phyloP scores from a whole-genome alignment of 176 grass and related monocot species.

The Triticum dicoccoides region DNA sequence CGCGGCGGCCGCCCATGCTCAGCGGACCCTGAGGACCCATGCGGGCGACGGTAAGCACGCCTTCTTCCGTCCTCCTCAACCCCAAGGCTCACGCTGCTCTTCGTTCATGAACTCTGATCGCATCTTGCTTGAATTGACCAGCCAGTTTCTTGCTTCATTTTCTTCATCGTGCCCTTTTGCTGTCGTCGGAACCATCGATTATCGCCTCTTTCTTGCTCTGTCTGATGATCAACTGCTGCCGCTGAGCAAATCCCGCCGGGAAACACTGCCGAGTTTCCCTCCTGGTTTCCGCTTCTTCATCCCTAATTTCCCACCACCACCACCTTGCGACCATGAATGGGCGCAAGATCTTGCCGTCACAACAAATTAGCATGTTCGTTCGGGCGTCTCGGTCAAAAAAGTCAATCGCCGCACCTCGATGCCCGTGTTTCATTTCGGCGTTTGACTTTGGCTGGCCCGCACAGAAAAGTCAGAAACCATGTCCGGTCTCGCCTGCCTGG shows the following conservation, averaged over 20 bases:
- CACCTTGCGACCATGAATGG: neutral
- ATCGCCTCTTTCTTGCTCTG: no score
- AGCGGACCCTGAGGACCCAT: neutral
- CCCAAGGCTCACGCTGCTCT: neutral
- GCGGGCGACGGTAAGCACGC: conserved; percentile 34
- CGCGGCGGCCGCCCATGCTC: conserved; percentile 12
- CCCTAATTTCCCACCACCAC: neutral
- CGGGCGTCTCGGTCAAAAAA: neutral
- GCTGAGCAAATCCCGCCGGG: no score
- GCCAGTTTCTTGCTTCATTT: neutral
- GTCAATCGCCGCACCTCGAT: neutral
- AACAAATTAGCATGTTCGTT: neutral
- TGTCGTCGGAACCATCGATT: no score
- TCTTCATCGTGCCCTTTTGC: neutral
- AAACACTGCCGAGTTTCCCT: no score
- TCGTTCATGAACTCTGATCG: no score
- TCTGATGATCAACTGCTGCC: no score
- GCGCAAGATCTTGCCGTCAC: no score
- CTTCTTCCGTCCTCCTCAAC: neutral
- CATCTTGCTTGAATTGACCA: neutral
- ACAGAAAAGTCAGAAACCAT: neutral
- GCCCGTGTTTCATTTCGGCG: neutral
- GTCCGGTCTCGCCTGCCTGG: neutral
- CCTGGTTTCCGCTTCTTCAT: no score
- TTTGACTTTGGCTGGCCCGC: neutral